Conservation (phyloP, 805 yeast genomes). For the Ogataea wickerhamii region DNA sequence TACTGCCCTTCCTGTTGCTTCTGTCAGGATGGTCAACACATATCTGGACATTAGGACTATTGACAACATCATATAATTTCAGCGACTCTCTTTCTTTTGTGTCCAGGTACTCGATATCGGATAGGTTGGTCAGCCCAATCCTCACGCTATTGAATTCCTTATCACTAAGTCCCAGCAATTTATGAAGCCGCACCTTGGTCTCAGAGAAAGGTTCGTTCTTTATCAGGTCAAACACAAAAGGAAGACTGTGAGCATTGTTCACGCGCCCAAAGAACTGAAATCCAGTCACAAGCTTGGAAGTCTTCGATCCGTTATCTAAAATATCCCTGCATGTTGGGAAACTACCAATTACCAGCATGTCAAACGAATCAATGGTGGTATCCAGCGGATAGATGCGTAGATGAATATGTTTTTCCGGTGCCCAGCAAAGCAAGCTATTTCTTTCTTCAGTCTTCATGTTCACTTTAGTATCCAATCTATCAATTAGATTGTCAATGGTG, state of each 20-base stretch:
- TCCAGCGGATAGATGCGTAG: conserved; percentile 32
- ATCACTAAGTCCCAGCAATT: conserved; percentile 69
- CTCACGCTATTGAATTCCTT: conserved; percentile 76
- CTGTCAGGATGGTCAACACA: conserved; percentile 90
- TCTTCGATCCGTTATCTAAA: conserved; percentile 13
- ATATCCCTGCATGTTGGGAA: conserved; percentile 35
- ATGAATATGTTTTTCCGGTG: conserved; percentile 34
- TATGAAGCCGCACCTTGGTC: conserved; percentile 65
- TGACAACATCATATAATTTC: conserved; percentile 52
- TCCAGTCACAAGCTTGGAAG: conserved; percentile 54
- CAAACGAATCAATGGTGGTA: conserved; percentile 37
- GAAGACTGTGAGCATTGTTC: conserved; percentile 69
- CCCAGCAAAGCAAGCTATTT: conserved; percentile 54
- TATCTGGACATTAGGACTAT: conserved; percentile 35
- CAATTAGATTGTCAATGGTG: conserved; percentile 50
- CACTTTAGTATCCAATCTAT: conserved; percentile 53
- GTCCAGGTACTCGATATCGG: conserved; percentile 35
- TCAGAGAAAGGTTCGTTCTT: conserved; percentile 62
- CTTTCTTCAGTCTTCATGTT: conserved; percentile 46
- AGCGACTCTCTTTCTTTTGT: conserved; percentile 53
- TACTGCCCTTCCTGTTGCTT: conserved; percentile 50
- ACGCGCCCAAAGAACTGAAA: conserved; percentile 75
- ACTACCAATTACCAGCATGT: conserved; percentile 45
- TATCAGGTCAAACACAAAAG: conserved; percentile 71
- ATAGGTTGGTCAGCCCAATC: conserved; percentile 51